Base-by-base conservation (phyloP, 345 rosid species). In the Pugionium cornutum region DNA sequence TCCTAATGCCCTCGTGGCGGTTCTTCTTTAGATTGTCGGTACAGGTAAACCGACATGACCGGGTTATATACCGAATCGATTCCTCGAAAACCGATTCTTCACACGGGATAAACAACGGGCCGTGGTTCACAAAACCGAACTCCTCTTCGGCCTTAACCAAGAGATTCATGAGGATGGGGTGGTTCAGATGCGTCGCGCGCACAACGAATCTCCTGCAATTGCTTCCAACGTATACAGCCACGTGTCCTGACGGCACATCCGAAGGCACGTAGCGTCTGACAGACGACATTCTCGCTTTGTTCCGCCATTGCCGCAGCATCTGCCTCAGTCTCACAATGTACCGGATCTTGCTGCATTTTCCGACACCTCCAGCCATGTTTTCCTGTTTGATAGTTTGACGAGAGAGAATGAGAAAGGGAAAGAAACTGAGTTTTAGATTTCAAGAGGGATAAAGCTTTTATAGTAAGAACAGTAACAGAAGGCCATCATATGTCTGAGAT, bases 241-340 rank as follows among this genome's bases (percentile, higher is more conserved):
- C 89, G 76, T 92, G 83, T 34, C 98, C 98, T 29, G 95, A 75
- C 0, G 98, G 98, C 2, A 92, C 97, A 74, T 89, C 98, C 0
- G 82, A 74, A 26, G 89, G 91, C 8, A 83, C 72, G 28, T 66
- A 69, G 47, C 75, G 64, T 55, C 59, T 73, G 51, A 75, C 84
- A 0, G 85, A 83, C 28, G 96, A 85, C 78, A 81, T 75, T 6
- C 92, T 70, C 7, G 96, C 97, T 76, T 89, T 88, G 90, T 74
- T 88, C 27, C 97, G 70, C 97, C 98, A 92, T 64, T 87, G 82
- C 11, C 81, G 82, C 33, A 92, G 78, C 89, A 92, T 62, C 58
- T 88, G 97, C 5, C 92, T 82, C 34, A 92, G 18, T 18, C 18
- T 18, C 18, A 18, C 18, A 18, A 18, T 18, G 18, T 18, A 18